Conservation (phyloP, 2,329 filamentous ascomycete genomes). For the Knoxdaviesia capensis region DNA sequence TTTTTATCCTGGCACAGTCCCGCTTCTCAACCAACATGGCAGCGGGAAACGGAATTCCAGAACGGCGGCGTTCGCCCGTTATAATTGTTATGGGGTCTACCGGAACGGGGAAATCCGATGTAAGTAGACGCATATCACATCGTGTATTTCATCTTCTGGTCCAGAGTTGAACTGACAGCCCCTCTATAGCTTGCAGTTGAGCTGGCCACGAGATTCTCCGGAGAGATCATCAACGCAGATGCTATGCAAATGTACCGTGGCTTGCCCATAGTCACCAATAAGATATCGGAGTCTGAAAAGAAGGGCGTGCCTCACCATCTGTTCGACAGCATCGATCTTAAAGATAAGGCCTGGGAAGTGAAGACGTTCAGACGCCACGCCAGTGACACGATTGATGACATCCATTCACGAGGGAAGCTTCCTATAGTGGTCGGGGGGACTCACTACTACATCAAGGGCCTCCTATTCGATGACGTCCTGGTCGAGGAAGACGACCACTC, state of each 20-base stretch:
- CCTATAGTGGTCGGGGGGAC: slow-evolving; percentile 89
- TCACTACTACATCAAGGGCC: slow-evolving; percentile 81
- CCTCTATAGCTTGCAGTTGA: slow-evolving; percentile 61
- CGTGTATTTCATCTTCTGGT: not conserved
- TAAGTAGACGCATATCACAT: slow-evolving; percentile 17
- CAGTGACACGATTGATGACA: slow-evolving; percentile 50
- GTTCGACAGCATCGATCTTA: slow-evolving; percentile 55
- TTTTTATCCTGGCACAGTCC: no score
- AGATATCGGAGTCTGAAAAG: slow-evolving; percentile 57
- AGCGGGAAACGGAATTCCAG: no score
- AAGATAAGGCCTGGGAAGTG: slow-evolving; percentile 69
- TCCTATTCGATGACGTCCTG: slow-evolving; percentile 61
- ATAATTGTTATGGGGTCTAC: slow-evolving; percentile 66
- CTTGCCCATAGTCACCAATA: slow-evolving; percentile 87
- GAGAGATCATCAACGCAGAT: slow-evolving; percentile 92
- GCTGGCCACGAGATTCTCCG: slow-evolving; percentile 62
- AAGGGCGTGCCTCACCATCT: slow-evolving; percentile 74
- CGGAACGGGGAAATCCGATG: slow-evolving; percentile 84
- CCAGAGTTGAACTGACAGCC: not conserved
- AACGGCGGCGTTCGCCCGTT: no score
- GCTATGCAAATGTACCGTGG: slow-evolving; percentile 95
- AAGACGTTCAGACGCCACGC: slow-evolving; percentile 57
- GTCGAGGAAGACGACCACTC: slow-evolving; percentile 20
- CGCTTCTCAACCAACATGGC: no score
- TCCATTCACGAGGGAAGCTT: slow-evolving; percentile 55